A percentile compares a stretch with the other conserved stretches of the same genome.
phyloP scores from a whole-genome alignment of 768 basidiomycete genomes.

The Gelatoporia subvermispora region DNA sequence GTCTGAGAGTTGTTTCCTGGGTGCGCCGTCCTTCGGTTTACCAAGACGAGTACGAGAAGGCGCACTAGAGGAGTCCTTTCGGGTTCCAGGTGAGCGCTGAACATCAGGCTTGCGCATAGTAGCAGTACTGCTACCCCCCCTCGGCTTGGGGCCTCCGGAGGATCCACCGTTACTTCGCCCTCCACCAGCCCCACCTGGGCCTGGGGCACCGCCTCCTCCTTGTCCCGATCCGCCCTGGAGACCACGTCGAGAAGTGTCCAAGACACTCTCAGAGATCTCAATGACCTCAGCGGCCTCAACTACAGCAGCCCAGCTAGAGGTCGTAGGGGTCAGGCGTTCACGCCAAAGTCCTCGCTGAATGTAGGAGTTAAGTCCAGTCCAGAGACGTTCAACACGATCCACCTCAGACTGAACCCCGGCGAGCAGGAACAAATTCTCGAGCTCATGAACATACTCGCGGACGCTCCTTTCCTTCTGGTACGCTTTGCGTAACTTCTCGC shows the following conservation, averaged over 20 bases:
- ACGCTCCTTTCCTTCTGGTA: slow-evolving; percentile 4
- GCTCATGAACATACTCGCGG: slow-evolving; percentile 11
- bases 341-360: slow-evolving; percentile 8
- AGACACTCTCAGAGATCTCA: slow-evolving; percentile 1
- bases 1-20: neutral
- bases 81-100: no score
- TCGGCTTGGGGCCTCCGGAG: neutral
- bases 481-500: neutral
- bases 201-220: neutral
- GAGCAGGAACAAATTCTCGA: slow-evolving; percentile 10
- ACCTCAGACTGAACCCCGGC: slow-evolving; percentile 4
- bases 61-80: no score
- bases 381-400: slow-evolving; percentile 4
- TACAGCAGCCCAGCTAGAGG: slow-evolving; percentile 1
- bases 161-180: neutral
- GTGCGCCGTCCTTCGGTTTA: neutral
- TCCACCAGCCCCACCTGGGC: no score
- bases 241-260: neutral
- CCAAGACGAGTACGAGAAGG: neutral
- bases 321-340: neutral
- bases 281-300: slow-evolving; percentile 1
- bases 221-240: neutral
- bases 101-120: neutral
- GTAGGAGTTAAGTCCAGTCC: neutral
- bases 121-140: neutral